Evolutionary conservation across 768 basidiomycete genomes (phyloP), one percentile per base, ranked within the genome.

Genomic region (Neoboletus magnificus): DNA sequence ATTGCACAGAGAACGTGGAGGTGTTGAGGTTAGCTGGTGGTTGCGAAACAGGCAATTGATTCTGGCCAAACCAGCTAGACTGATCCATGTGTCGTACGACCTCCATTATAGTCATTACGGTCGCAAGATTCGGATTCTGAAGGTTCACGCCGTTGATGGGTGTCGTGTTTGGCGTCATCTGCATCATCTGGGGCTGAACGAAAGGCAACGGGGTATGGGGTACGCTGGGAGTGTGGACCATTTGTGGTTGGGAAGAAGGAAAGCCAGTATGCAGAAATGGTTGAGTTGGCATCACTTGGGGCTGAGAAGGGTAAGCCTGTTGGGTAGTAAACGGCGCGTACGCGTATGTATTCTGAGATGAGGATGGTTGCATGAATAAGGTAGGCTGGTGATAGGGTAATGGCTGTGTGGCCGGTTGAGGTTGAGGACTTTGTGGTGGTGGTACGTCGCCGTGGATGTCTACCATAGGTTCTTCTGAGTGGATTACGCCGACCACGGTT

Each of bases 71-170:
- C 58, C 61, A 55, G 15, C 50, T 59, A 40, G 63, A 52, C 7
- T 65, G 67, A 50, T 66, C 65, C 59, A 62, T 67, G 42, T 63
- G 69, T 52, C 69, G 64, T 42, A 69, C 54, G n/a, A 71, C 64
- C 36, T 69, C 68, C 64, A 68, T 61, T 40, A 69, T 66, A 11
- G 68, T 71, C 69, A 66, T 66, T 10, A 69, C 43, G 12, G 66
- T 55, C n/a, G 67, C 62, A 50, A 67, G 50, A 53, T 65, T 62
- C 18, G 55, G 55, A 18, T 35, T 27, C 33, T 69, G 66, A 41
- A 56, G 20, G 23, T 62, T 64, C 22, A 42, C 40, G 18, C 40
- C 56, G 36, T 56, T 55, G n/a, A 48, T 23, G 13, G 64, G 32
- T 47, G 54, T 22, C 15, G 23, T 16, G 27, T 57, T 62, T 23